Base-by-base conservation (phyloP, 768 basidiomycete species). In the Auriscalpium microsporum region DNA sequence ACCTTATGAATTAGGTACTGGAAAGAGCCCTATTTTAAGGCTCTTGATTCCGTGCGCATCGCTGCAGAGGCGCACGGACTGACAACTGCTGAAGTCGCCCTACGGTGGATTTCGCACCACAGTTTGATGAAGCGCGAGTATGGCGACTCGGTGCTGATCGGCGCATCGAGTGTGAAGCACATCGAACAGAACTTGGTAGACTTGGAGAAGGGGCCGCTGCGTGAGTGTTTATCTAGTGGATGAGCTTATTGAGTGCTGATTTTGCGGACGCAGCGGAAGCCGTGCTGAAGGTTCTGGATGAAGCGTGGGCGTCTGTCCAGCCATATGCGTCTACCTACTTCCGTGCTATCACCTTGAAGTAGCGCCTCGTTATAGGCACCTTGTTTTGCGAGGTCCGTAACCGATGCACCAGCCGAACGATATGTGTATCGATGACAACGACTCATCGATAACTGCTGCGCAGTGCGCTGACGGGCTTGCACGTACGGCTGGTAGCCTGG, bases 111-210 rank as follows among this genome's bases (percentile, higher is more conserved):
- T 51, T 68, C 71, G 35, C 75, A 79, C 63, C 78, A 80, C 63
- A 76, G 75, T n/a, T 62, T 69, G 40, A 62, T 77, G 62, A 71
- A 75, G 60, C 67, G 73, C 8, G 78, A 80, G 58, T 61, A 71
- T 23, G 75, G 78, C 10, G 78, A 81, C 60, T 66, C 76, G 21
- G 69, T 84, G 54, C 68, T 86, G 54, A 83, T 87, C 59, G 83
- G 83, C n/a, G 83, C 83, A 28, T 80, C 78, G 4, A 80, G 74
- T 56, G 49, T 78, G 58, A 69, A 71, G 34, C 84, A 86, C 60
- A 78, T 83, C 48, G 75, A 83, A 64, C 69, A 77, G 68, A 81
- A 81, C 60, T 58, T 80, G 16, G 42, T 68, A 14, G 79, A 82
- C 58, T 64, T 81, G 4, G 79, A 81, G 67, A 81, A 82, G 62